Evolutionary conservation across 2,329 filamentous ascomycete genomes (phyloP).

Genomic region (Aspergillus aculeatinus): DNA sequence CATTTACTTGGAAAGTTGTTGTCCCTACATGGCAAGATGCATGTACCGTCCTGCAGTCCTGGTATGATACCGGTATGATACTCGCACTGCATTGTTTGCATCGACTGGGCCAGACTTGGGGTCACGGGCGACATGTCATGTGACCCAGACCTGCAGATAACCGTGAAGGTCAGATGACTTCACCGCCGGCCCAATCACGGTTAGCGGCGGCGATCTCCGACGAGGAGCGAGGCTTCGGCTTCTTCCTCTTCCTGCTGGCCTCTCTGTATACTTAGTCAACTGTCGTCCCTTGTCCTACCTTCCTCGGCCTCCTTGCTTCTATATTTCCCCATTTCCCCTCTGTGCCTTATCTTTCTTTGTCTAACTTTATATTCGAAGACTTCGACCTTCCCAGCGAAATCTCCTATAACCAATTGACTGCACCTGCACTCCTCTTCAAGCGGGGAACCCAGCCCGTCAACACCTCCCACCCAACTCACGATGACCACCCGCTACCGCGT

Average conservation of each 20-base stretch:
- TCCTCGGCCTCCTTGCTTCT: not conserved
- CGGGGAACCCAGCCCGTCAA: not conserved
- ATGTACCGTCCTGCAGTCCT: too few relatives aligned
- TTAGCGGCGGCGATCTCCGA: not conserved
- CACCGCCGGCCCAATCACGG: not conserved
- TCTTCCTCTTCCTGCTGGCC: too few relatives aligned
- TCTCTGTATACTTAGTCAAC: not conserved
- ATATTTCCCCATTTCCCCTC: not conserved
- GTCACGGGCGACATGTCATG: too few relatives aligned
- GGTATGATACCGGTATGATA: too few relatives aligned
- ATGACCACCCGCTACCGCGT: constrained; percentile 58
- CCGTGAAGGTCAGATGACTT: not conserved
- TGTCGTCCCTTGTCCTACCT: not conserved
- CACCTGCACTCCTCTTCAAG: not conserved
- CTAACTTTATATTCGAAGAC: not conserved
- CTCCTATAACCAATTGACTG: not conserved
- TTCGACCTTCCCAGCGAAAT: not conserved
- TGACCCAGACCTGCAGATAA: too few relatives aligned
- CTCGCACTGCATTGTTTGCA: too few relatives aligned
- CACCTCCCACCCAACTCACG: constrained; percentile 9
- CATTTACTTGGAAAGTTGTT: too few relatives aligned
- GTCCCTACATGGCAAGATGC: too few relatives aligned
- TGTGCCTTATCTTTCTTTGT: not conserved
- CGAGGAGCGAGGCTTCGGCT: not conserved
- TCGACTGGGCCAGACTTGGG: too few relatives aligned